Percentiles rank a stretch among this genome's conserved stretches.
Evolutionary conservation across 352 stramenopile species (phyloP).

Genomic region (Pythium guiyangense): DNA sequence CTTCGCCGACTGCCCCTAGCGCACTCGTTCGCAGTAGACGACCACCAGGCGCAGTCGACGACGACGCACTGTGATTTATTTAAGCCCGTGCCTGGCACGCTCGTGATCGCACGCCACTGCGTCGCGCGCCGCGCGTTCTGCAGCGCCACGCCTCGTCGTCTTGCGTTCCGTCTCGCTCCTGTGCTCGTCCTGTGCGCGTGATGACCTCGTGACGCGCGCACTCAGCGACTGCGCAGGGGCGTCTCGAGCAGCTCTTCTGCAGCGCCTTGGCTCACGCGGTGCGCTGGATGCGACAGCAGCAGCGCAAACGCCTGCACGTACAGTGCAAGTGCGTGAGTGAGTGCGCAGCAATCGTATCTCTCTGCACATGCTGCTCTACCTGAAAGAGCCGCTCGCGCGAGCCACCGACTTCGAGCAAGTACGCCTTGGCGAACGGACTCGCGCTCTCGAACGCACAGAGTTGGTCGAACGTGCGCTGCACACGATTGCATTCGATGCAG

Average conservation of each 20-base stretch:
- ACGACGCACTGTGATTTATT: conserved; percentile 2
- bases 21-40: background rate
- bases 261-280: conserved; percentile 41
- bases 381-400: conserved; percentile 53
- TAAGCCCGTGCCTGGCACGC: conserved; percentile 1
- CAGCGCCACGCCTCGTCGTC: too few relatives aligned
- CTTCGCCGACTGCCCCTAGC: conserved; percentile 73
- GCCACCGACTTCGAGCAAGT: conserved; percentile 42
- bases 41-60: background rate
- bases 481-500: too few relatives aligned
- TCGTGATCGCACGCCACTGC: too few relatives aligned
- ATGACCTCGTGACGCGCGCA: too few relatives aligned
- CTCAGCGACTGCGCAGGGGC: conserved; percentile 5
- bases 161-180: background rate
- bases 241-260: conserved; percentile 37
- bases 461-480: conserved; percentile 37
- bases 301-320: conserved; percentile 32
- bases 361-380: too few relatives aligned
- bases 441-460: conserved; percentile 39
- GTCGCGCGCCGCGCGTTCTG: background rate
- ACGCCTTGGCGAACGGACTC: conserved; percentile 39
- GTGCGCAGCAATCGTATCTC: too few relatives aligned
- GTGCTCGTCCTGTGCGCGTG: background rate
- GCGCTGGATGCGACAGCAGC: conserved; percentile 39
- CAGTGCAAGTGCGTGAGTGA: too few relatives aligned